phyloP scores from a whole-genome alignment of 805 yeast species.

The Pichia sporocuriosa region DNA sequence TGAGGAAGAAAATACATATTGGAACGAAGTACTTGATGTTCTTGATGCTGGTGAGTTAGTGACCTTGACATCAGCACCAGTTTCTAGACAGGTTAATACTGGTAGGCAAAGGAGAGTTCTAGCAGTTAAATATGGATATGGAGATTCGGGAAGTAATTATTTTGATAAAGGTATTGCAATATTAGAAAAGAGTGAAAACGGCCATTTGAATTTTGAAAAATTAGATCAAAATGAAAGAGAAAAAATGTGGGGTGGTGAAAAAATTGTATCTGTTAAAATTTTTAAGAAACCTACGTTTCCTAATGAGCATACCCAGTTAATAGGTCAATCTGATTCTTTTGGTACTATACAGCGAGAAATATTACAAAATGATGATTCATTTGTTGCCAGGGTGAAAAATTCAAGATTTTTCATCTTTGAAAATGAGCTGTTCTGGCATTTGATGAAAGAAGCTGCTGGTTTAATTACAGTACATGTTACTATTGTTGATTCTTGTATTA shows the following conservation, averaged over 20 bases:
- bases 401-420: conserved; percentile 79
- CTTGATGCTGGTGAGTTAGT: conserved; percentile 52
- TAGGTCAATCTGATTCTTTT: conserved; percentile 12
- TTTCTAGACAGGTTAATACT: neutral
- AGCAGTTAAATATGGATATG: conserved; percentile 85
- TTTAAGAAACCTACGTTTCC: conserved; percentile 18
- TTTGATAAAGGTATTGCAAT: conserved; percentile 71
- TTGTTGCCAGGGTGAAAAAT: conserved; percentile 51
- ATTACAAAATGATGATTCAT: conserved; percentile 9
- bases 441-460: conserved; percentile 67
- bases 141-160: conserved; percentile 81
- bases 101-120: neutral
- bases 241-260: conserved; percentile 30
- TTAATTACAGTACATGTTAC: conserved; percentile 64
- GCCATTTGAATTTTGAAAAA: conserved; percentile 37
- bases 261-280: conserved; percentile 53
- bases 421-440: conserved; percentile 76
- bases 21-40: conserved; percentile 46
- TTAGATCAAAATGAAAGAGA: conserved; percentile 30
- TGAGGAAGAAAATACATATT: conserved; percentile 56
- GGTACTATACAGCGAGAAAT: conserved; percentile 4
- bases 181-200: conserved; percentile 42
- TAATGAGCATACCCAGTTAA: conserved; percentile 4
- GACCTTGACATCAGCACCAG: conserved; percentile 25
- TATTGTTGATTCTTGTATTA: conserved; percentile 56